Base-by-base conservation (phyloP, 1,284 basidiomycete species). In the Microbotryomycetes sp. region DNA sequence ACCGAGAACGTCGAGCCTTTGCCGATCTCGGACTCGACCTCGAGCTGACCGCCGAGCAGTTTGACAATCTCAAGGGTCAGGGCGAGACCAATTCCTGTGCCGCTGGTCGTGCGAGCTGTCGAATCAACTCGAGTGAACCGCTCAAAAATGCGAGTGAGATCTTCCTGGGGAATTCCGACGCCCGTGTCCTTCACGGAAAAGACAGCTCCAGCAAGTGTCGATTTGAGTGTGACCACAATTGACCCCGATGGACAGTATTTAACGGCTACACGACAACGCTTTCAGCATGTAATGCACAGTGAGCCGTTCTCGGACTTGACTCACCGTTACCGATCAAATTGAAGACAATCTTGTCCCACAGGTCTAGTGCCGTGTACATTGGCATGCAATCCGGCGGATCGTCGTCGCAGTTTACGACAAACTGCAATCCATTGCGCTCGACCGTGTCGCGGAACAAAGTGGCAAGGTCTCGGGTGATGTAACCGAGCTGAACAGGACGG, bases 271-370 rank as follows among this genome's bases (percentile, higher is more conserved):
- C 35, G 35, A 41, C 11, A n/a, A 18, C 35, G 35, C 28, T 35
- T 56, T 55, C n/a, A 50, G 21, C 73, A 26, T 73, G 65, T 15
- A 53, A 50, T 0, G 45, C 30, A 1, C 49, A 47, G 50, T 76
- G 76, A 1, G 45, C 47, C 15, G 76, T 73, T 1, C 55, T 59
- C 0, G 75, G 75, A 7, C 65, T 75, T 75, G 62, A 76, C 62
- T 4, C 74, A 41, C 35, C 75, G 61, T 78, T 78, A 3, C 73
- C 73, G 52, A 77, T 68, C 2, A 78, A 65, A 54, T 76, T 76
- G 71, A 74, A 77, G n/a, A 64, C 47, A 59, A 78, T 73, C 65
- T 78, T 79, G 57, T 79, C 78, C 75, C 76, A 78, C 30, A 78
- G 72, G 27, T 78, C 77, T 0, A 71, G 64, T 75, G 53, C 59